phyloP scores from a whole-genome alignment of 1,284 basidiomycete species.

The Grifola frondosa region DNA sequence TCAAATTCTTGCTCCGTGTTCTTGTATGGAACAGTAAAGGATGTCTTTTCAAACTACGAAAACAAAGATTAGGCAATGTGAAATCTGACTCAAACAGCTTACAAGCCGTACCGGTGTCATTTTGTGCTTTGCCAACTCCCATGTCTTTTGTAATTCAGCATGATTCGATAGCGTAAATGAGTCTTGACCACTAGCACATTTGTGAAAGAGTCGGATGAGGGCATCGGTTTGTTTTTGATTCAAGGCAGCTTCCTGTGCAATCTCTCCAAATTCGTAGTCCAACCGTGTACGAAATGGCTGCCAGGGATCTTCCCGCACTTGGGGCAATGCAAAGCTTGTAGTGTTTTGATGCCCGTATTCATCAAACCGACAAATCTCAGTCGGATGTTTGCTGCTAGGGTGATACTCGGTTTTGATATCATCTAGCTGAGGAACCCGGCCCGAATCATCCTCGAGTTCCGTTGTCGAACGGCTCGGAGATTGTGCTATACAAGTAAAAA shows the following conservation, averaged over 20 bases:
- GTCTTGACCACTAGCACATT: not conserved
- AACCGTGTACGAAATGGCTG: constrained; percentile 18
- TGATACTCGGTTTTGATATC: constrained; percentile 9
- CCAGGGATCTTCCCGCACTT: constrained; percentile 5
- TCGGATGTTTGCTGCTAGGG: not conserved
- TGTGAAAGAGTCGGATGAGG: constrained; percentile 19
- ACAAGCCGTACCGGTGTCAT: constrained; percentile 9
- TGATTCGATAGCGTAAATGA: constrained; percentile 9
- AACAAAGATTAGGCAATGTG: not conserved
- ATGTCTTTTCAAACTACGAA: constrained; percentile 14
- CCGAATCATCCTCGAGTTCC: no score
- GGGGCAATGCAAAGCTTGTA: not conserved
- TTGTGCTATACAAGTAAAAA: no score
- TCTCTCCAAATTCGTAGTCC: constrained; percentile 29
- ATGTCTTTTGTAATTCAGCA: constrained; percentile 8
- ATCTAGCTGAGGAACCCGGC: no score
- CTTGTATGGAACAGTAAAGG: constrained; percentile 27
- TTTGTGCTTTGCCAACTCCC: constrained; percentile 4
- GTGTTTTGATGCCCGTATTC: not conserved
- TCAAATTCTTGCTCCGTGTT: constrained; percentile 23
- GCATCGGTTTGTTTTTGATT: constrained; percentile 15
- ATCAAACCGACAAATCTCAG: not conserved
- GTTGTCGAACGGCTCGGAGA: no score
- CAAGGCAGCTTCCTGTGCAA: constrained; percentile 21
- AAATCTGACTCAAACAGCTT: constrained; percentile 1